These are phyloP conservation scores for Magnaporthales sp. DNA, from an alignment of 2,329 filamentous ascomycete species.

Conservation along the genomic window DNA sequence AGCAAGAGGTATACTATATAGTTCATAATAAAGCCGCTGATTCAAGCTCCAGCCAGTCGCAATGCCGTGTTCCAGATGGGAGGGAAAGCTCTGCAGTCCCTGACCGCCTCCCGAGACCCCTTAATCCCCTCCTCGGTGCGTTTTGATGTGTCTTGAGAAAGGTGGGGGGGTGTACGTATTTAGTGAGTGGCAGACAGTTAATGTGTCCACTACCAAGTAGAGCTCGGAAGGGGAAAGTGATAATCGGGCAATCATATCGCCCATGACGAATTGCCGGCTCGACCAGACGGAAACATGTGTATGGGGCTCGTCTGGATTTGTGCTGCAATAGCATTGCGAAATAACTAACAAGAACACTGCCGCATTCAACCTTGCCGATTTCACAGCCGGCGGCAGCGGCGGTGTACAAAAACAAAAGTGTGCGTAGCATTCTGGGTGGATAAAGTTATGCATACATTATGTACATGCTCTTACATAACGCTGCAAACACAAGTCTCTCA, in stretches of 20 bases:
- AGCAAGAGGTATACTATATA: not conserved
- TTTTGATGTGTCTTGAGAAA: not conserved
- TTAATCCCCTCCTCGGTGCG: not conserved
- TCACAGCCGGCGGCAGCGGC: not conserved
- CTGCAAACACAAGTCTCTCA: not conserved
- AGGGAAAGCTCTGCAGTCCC: not conserved
- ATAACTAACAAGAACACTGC: not conserved
- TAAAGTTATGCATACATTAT: not conserved
- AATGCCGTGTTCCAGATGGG: not conserved
- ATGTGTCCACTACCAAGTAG: not conserved
- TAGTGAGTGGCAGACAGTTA: not conserved
- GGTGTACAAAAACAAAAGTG: not conserved
- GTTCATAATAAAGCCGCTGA: not conserved
- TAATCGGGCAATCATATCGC: not conserved
- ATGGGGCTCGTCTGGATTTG: not conserved
- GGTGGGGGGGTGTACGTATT: not conserved
- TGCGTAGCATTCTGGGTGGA: not conserved
- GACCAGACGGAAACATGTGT: not conserved
- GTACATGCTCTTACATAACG: not conserved
- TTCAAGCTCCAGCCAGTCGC: not conserved
- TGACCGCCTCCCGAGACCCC: not conserved
- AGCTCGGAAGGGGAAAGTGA: not conserved
- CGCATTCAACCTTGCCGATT: not conserved
- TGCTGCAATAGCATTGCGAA: not conserved
- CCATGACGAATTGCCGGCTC: not conserved